Evolutionary conservation across 352 stramenopile genomes (phyloP), one percentile per base, ranked within the genome.

Genomic region (Globisporangium middletonii): DNA sequence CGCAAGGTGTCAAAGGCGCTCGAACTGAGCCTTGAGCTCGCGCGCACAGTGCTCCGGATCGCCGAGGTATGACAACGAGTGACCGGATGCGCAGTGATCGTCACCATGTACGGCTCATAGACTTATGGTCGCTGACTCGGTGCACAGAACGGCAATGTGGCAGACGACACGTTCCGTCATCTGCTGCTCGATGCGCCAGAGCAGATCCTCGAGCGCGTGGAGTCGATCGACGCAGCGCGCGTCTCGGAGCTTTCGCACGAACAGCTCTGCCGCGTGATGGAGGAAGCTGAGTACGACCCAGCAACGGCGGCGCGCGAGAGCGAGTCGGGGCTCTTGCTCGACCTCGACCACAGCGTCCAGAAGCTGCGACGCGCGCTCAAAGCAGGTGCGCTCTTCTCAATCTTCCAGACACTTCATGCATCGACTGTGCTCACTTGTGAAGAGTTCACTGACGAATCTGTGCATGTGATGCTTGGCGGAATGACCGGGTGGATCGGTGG

Each of bases 261-360:
- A 18, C 60, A 72, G 18, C 48, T 89, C 18, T 87, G 77, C 41
- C 58, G 43, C 7, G 58, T 86, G 23, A 71, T 76, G 50, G 71
- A 86, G 15, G 73, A 88, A 28, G 71, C 64, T 0, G 71, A 71
- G 37, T 88, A 88, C 50, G 75, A 89, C 28, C 63, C 79, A 0
- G 68, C 71, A 12, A 53, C 68, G 12, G 77, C 79, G 0, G 79
- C 79, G 6, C 62, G 79, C 4, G 75, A 87, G 59, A 89, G 75
- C 54, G 77, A 86, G 47, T 78, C 65, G 0, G 79, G 79, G 0
- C 60, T 89, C 37, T 89, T 87, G 48, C 69, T 89, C 33, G 77
- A 89, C 52, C 56, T 89, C 2, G 64, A 87, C 18, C 54, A 62
- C 2, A 49, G 67, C 27, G 51, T 89, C 28, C 64, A 50, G 8